Base-by-base conservation (phyloP, 2,329 filamentous ascomycete species). In the Fusarium buharicum region DNA sequence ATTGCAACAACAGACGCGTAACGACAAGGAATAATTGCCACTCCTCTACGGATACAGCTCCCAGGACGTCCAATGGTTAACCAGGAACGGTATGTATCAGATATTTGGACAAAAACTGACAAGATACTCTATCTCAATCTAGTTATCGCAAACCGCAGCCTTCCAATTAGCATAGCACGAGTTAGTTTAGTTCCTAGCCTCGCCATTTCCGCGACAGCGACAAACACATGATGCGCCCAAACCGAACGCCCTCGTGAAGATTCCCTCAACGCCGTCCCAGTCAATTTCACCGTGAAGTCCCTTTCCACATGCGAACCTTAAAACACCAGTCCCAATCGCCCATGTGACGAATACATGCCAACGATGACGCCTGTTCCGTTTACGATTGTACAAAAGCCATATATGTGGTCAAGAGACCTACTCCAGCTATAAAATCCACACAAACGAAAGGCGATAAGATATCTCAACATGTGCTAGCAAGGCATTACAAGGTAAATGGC, bases 31-130 rank as follows among this genome's bases (percentile, higher is more conserved):
- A 55, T 10, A 55, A 50, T 17, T 20, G 14, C 46, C 36, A 39
- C 7, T 33, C 43, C 54, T 43, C 33, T 24, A 33, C 37, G 6
- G 4, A 24, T 40, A 18, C 38, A 43, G 17, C 24, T 24, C 20
- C 45, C 22, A 33, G 45, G n/a, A 45, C 31, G n/a, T n/a, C n/a
- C n/a, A n/a, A 20, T 36, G 30, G 31, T 24, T 24, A 24, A 16
- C 46, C 4, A 27, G 51, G 17, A 56, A 51, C 16, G 55, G 68
- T 68, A 70, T 59, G 68, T 69, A 52, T 69, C 18, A 39, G 37
- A 43, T 41, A 46, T 44, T 30, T 47, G 41, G 38, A 45, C 36
- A 34, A 41, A 20, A 59, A 66, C 68, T 70, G 56, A 70, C 59
- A 48, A 48, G 48, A 45, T 50, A 20, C 16, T 47, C 44, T 27